Percentiles rank a stretch among this genome's conserved stretches.
phyloP scores from a whole-genome alignment of 768 basidiomycete species.

The Infundibulicybe gibba region DNA sequence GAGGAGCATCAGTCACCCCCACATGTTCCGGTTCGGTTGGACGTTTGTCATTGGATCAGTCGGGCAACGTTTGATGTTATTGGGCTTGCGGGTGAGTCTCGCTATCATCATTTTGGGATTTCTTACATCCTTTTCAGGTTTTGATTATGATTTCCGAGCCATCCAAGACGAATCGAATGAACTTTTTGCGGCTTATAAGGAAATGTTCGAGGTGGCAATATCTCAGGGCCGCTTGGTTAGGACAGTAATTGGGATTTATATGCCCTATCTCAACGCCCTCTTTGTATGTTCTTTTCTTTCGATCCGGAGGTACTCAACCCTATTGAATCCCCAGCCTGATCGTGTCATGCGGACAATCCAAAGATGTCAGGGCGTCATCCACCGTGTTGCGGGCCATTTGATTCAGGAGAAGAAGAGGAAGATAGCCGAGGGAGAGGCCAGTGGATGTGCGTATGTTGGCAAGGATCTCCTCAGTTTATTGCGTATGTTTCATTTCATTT shows the following conservation, averaged over 20 bases:
- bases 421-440: conserved; percentile 56
- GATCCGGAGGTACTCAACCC: background rate
- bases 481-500: conserved; percentile 40
- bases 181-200: conserved; percentile 75
- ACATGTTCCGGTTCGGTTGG: conserved; percentile 40
- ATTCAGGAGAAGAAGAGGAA: conserved; percentile 78
- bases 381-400: conserved; percentile 67
- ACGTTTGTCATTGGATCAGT: conserved; percentile 79
- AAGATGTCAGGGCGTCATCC: conserved; percentile 59
- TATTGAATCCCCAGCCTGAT: conserved; percentile 44
- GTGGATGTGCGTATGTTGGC: conserved; percentile 48
- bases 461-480: conserved; percentile 78
- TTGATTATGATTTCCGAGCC: conserved; percentile 84
- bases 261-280: conserved; percentile 49
- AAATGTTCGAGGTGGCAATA: conserved; percentile 78
- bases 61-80: conserved; percentile 90
- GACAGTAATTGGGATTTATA: conserved; percentile 50
- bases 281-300: conserved; percentile 43
- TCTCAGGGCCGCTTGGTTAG: conserved; percentile 48
- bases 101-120: background rate
- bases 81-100: conserved; percentile 69
- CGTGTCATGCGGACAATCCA: conserved; percentile 42
- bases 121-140: conserved; percentile 43
- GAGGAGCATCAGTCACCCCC: conserved; percentile 22
- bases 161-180: conserved; percentile 78